These are phyloP conservation scores for Inga leiocalycina DNA, from an alignment of 306 rosid species.

Conservation along the genomic window DNA sequence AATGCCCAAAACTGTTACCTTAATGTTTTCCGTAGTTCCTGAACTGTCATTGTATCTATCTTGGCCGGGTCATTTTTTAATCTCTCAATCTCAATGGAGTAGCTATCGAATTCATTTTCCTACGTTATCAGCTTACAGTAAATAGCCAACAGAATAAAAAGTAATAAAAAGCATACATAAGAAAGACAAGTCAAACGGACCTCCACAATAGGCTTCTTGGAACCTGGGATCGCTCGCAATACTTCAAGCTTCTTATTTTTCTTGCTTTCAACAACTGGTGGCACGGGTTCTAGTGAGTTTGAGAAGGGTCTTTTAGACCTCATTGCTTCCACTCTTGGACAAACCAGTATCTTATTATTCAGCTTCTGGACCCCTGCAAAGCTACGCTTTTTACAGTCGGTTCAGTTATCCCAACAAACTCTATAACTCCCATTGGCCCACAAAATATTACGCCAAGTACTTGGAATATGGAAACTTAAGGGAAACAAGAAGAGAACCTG, in stretches of 20 bases:
- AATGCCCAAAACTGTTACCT: slow-evolving; percentile 50
- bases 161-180: slow-evolving; percentile 8
- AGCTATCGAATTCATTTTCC: slow-evolving; percentile 50
- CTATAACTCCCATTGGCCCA: neutral
- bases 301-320: slow-evolving; percentile 54
- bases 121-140: slow-evolving; percentile 33
- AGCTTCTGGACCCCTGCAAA: slow-evolving; percentile 56
- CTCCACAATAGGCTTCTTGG: slow-evolving; percentile 44
- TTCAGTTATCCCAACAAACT: slow-evolving; percentile 4
- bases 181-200: slow-evolving; percentile 37
- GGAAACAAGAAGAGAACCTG: slow-evolving; percentile 43
- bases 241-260: slow-evolving; percentile 47
- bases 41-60: slow-evolving; percentile 76
- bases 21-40: slow-evolving; percentile 68
- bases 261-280: slow-evolving; percentile 37
- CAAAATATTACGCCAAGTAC: neutral
- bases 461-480: slow-evolving; percentile 6
- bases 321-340: slow-evolving; percentile 44
- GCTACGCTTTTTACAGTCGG: slow-evolving; percentile 45
- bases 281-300: slow-evolving; percentile 37
- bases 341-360: slow-evolving; percentile 44
- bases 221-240: slow-evolving; percentile 39
- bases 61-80: slow-evolving; percentile 59
- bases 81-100: slow-evolving; percentile 58
- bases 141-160: slow-evolving; percentile 28